A percentile compares a stretch with the other conserved stretches of the same genome.
These are phyloP conservation scores for Pseudopyrenochaeta lycopersici DNA, from an alignment of 2,329 filamentous ascomycete species.

Conservation along the genomic window DNA sequence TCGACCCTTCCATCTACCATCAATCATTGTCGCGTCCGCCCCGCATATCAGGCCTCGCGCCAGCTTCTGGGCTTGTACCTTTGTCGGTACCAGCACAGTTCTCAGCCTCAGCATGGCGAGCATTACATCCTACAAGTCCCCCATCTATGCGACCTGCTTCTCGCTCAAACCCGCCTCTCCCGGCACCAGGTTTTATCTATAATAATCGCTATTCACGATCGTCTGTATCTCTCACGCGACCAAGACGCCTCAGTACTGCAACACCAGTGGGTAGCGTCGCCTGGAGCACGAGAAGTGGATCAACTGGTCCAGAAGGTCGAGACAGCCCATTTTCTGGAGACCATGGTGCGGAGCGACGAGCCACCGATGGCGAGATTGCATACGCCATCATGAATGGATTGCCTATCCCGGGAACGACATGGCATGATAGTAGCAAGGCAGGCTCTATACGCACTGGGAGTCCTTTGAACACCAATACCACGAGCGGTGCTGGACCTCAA, in stretches of 20 bases:
- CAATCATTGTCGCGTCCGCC: slow-evolving; percentile 23
- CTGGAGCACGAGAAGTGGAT: slow-evolving; percentile 35
- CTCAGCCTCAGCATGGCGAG: slow-evolving; percentile 44
- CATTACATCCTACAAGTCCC: slow-evolving; percentile 37
- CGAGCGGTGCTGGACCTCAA: slow-evolving; percentile 8
- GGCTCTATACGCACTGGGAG: slow-evolving; percentile 23
- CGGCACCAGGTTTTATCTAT: slow-evolving; percentile 25
- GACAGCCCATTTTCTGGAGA: slow-evolving; percentile 10
- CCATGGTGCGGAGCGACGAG: slow-evolving; percentile 8
- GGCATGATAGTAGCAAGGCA: not conserved
- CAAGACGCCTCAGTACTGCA: slow-evolving; percentile 36
- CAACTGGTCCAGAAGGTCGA: slow-evolving; percentile 20
- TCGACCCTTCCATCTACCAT: slow-evolving; percentile 21
- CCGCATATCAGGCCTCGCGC: slow-evolving; percentile 24
- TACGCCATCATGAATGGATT: slow-evolving; percentile 33
- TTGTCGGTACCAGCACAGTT: slow-evolving; percentile 37
- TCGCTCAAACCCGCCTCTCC: slow-evolving; percentile 31
- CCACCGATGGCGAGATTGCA: slow-evolving; percentile 27
- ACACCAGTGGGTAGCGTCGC: slow-evolving; percentile 26
- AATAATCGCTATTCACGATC: slow-evolving; percentile 34
- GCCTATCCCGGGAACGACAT: slow-evolving; percentile 22
- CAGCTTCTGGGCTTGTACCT: slow-evolving; percentile 28
- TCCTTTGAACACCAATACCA: slow-evolving; percentile 25
- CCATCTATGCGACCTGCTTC: slow-evolving; percentile 23
- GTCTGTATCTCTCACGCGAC: slow-evolving; percentile 40